Conservation (phyloP, 306 rosid species). For the Cicer cuneatum region DNA sequence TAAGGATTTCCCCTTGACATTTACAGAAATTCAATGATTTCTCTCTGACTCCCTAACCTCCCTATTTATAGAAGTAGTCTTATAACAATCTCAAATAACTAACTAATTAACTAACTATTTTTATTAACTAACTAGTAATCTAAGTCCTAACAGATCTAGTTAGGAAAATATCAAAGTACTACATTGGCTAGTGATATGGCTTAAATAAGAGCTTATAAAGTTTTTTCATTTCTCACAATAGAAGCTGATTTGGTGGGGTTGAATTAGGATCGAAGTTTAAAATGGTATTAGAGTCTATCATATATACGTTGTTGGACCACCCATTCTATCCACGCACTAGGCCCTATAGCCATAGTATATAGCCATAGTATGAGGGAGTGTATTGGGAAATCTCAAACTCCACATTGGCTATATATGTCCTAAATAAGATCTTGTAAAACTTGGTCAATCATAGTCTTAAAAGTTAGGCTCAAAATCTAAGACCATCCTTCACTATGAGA, state of each 20-base stretch:
- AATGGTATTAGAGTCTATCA: neutral
- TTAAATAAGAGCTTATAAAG: slow-evolving; percentile 1
- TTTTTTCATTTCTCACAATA: neutral
- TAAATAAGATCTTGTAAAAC: neutral
- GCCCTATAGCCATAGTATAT: neutral
- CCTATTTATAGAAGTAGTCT: too few species aligned
- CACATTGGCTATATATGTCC: neutral
- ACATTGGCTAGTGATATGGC: too few species aligned
- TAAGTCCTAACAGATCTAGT: too few species aligned
- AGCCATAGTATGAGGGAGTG: neutral
- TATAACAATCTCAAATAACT: too few species aligned
- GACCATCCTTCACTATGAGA: neutral
- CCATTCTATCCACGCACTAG: neutral
- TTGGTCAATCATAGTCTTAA: neutral
- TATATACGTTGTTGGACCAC: neutral
- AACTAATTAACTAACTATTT: too few species aligned
- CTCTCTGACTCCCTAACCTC: too few species aligned
- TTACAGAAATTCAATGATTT: too few species aligned
- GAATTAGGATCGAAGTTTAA: neutral
- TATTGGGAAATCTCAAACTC: neutral
- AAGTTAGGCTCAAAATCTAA: neutral
- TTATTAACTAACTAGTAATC: too few species aligned
- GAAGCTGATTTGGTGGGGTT: neutral
- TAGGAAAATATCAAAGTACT: too few species aligned
- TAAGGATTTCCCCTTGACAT: too few species aligned